Evolutionary conservation across 306 rosid species (phyloP), one percentile per base, ranked within the genome.

Genomic region (Clitoria ternatea): DNA sequence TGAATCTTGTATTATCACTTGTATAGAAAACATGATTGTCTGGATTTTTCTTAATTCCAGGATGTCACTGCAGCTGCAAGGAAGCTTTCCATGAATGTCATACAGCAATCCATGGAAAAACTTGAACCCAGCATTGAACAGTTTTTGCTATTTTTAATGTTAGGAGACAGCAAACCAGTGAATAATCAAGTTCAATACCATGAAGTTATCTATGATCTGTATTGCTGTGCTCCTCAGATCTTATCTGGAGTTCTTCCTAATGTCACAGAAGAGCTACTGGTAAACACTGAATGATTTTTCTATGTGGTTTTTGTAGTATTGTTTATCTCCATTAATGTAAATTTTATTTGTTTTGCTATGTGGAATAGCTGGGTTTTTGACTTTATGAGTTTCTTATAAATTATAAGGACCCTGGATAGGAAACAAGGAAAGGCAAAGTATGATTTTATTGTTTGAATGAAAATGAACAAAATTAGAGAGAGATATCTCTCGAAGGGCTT

Each of bases 181-280:
- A 71, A 85, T 53, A 67, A 78, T 80, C 88, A 84, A 79, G 78
- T 87, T 61, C 85, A 91, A 75, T 80, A 83, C 81, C 92, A 84
- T 79, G 97, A 82, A 77, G 85, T 87, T 57, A 89, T 94, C 71
- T 89, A 89, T 69, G 96, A 91, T 77, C 81, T 94, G 33, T 94
- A 88, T 84, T 70, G 88, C 68, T 89, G 85, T 68, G 95, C 96
- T 57, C 97, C 99, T 67, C 90, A 89, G 80, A 81, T 86, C 61
- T 73, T 94, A 52, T 78, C 89, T 4, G 99, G 84, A 80, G 78
- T 94, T 72, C 90, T 84, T 22, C 95, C 99, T 45, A 80, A 89
- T 78, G 67, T 91, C 32, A 87, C 96, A 5, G 91, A 84, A 80
- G 97, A 94, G 78, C 84, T 94, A 79, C 81, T 86, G 99, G 99